Percentiles rank a stretch among this genome's conserved stretches.
phyloP scores from a whole-genome alignment of 768 basidiomycete genomes.

The Mrakia gelida region DNA sequence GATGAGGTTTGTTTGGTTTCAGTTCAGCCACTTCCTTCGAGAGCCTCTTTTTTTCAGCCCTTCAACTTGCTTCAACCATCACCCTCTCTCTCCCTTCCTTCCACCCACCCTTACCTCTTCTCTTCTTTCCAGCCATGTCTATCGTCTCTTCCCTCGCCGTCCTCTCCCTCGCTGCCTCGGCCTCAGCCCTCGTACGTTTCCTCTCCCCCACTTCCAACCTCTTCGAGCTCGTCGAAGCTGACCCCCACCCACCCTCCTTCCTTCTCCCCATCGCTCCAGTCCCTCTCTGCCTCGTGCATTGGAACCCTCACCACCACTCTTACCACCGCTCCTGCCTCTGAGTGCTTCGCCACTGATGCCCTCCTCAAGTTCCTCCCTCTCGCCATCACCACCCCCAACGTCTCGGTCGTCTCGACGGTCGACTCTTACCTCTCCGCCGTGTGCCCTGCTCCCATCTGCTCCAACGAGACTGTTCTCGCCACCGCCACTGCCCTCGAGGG shows the following conservation, averaged over 20 bases:
- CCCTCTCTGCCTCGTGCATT: not conserved
- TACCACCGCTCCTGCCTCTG: not conserved
- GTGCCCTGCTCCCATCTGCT: conserved; percentile 3
- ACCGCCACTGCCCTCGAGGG: not conserved
- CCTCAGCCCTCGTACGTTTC: not conserved
- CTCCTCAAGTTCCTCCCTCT: conserved; percentile 6
- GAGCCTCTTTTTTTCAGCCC: not conserved
- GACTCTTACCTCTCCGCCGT: not conserved
- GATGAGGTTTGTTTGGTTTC: no score
- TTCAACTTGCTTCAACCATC: not conserved
- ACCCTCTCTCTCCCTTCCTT: not conserved
- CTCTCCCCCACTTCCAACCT: not conserved
- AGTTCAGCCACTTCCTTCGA: not conserved
- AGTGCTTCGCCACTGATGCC: not conserved
- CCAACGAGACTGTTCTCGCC: not conserved
- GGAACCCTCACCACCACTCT: not conserved
- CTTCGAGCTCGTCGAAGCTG: not conserved
- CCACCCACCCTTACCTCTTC: not conserved
- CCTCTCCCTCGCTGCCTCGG: conserved; percentile 9
- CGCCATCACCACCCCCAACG: not conserved
- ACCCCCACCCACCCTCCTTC: not conserved
- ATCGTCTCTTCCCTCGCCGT: conserved; percentile 13
- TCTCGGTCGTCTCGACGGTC: not conserved
- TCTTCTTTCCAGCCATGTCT: not conserved
- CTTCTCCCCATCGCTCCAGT: not conserved